These are phyloP conservation scores for Tetradesmus lagerheimii DNA, from an alignment of 139 green algal genomes.

Conservation along the genomic window DNA sequence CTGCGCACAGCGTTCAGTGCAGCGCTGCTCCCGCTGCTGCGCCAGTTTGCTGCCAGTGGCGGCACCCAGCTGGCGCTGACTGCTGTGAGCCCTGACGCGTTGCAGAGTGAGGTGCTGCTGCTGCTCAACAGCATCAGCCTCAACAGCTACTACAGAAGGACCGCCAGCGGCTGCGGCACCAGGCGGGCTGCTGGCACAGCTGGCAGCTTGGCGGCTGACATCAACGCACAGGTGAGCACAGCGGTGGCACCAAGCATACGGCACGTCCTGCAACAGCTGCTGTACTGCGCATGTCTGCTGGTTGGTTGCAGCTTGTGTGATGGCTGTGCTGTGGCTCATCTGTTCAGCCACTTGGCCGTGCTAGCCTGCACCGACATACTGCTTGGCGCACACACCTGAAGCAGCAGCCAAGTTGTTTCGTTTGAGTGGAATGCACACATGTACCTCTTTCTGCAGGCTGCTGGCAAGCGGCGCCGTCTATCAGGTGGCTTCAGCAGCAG, in stretches of 20 bases:
- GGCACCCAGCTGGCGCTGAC: background rate
- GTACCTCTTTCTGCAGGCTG: background rate
- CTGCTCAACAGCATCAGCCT: conserved; percentile 8
- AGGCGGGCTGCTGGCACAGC: background rate
- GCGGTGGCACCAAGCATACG: too few relatives aligned
- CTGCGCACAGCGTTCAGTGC: background rate
- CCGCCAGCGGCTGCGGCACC: background rate
- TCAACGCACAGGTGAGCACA: background rate
- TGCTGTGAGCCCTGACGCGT: background rate
- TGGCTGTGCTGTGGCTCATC: too few relatives aligned
- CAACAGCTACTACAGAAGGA: background rate
- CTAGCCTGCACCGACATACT: too few relatives aligned
- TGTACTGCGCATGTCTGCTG: too few relatives aligned
- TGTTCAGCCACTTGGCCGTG: too few relatives aligned
- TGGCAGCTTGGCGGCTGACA: background rate
- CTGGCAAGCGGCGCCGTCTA: background rate
- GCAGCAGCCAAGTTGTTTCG: too few relatives aligned
- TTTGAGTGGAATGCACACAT: too few relatives aligned
- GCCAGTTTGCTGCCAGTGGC: background rate
- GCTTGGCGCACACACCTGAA: too few relatives aligned
- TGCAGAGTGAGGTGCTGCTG: background rate
- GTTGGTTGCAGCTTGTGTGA: too few relatives aligned
- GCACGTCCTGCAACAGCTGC: too few relatives aligned
- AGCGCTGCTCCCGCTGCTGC: conserved; percentile 5
- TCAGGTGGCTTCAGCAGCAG: background rate